Evolutionary conservation across 345 rosid species (phyloP).

Genomic region (Psidium friedrichsthalianum): DNA sequence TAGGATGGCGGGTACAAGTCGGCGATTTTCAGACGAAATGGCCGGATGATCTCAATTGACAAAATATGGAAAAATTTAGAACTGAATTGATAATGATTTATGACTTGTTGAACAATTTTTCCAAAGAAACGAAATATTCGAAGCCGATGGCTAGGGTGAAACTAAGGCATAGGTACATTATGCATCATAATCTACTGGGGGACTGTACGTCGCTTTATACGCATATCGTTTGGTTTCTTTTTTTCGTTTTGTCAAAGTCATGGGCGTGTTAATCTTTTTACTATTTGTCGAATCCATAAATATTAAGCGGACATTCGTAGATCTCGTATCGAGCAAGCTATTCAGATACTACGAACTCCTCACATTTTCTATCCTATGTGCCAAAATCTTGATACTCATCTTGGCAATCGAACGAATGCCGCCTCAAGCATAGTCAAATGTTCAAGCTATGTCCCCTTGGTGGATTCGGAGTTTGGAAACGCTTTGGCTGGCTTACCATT

Average conservation of each 20-base stretch:
- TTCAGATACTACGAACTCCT: background rate
- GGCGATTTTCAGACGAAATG: no score
- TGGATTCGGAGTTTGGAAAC: background rate
- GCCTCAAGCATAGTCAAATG: background rate
- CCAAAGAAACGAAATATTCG: background rate
- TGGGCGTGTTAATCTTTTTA: background rate
- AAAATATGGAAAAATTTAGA: no score
- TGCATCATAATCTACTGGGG: no score
- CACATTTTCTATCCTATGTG: background rate
- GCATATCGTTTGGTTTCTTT: no score
- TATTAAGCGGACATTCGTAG: background rate
- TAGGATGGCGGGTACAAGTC: no score
- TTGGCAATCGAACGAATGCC: background rate
- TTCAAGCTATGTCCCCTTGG: background rate
- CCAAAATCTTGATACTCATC: background rate
- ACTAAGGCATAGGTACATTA: background rate
- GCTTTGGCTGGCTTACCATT: background rate
- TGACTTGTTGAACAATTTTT: no score
- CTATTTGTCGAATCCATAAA: background rate
- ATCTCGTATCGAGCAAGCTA: background rate
- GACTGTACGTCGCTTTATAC: no score
- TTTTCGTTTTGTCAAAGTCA: background rate
- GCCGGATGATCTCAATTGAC: no score
- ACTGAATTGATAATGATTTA: no score
- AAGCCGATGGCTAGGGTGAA: background rate